Percentiles rank a stretch among this genome's conserved stretches.
Conservation (phyloP, 2,329 filamentous ascomycete species). For the Aspergillus brasiliensis region DNA sequence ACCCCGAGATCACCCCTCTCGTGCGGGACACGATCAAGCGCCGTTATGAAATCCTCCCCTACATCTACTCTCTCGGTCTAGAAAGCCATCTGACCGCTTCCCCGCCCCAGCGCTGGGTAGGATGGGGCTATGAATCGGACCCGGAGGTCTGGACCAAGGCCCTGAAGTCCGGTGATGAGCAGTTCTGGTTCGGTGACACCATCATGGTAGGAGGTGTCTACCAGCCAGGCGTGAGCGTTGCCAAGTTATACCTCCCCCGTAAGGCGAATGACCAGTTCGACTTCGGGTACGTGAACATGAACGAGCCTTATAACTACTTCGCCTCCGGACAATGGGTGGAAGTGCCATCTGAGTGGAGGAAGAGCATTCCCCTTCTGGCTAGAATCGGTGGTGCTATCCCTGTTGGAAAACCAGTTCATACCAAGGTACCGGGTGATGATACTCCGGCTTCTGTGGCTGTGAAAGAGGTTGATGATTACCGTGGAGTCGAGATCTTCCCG, state of each 20-base stretch:
- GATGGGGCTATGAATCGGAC: slow-evolving; percentile 71
- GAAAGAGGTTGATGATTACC: slow-evolving; percentile 55
- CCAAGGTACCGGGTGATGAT: slow-evolving; percentile 54
- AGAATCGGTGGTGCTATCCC: slow-evolving; percentile 58
- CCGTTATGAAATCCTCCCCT: slow-evolving; percentile 71
- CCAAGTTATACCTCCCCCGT: slow-evolving; percentile 64
- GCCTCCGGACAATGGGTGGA: slow-evolving; percentile 57
- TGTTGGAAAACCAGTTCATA: slow-evolving; percentile 55
- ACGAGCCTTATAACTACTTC: slow-evolving; percentile 62
- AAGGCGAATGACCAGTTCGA: slow-evolving; percentile 46
- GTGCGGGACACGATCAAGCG: slow-evolving; percentile 68
- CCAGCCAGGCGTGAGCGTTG: slow-evolving; percentile 57
- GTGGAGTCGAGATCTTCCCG: slow-evolving; percentile 61
- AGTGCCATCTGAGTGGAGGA: slow-evolving; percentile 54
- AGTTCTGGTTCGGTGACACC: slow-evolving; percentile 72
- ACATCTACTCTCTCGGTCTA: slow-evolving; percentile 67
- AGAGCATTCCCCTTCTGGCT: slow-evolving; percentile 59
- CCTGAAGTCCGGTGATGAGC: slow-evolving; percentile 65
- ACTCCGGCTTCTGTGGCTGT: slow-evolving; percentile 46
- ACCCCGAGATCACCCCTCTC: slow-evolving; percentile 65
- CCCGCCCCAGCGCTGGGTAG: slow-evolving; percentile 71
- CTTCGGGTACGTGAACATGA: slow-evolving; percentile 64
- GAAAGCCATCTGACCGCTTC: slow-evolving; percentile 62
- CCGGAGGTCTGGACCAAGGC: slow-evolving; percentile 64
- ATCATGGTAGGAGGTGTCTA: slow-evolving; percentile 70